Base-by-base conservation (phyloP, 2,329 filamentous ascomycete genomes). In the Cordyceps fumosorosea region DNA sequence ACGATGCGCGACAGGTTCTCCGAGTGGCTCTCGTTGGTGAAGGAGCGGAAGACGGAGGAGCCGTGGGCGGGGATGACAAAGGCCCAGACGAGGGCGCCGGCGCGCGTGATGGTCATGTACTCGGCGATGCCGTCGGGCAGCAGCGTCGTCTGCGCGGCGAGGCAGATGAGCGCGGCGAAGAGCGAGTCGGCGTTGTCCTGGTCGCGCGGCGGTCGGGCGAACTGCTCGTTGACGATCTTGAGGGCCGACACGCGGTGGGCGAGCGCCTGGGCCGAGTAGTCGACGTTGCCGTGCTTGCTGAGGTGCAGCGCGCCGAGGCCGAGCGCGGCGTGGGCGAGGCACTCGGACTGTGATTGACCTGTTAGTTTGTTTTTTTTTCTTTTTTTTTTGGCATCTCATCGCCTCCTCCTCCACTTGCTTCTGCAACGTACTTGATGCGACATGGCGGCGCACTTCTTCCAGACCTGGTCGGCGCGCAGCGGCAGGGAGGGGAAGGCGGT, bases 401-500 rank as follows among this genome's bases (percentile, higher is more conserved):
- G 16, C 18, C 40, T 12, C 16, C 16, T n/a, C 16, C 5, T n/a
- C 4, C 2, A n/a, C 6, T n/a, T 4, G 6, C n/a, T 44, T 34
- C 4, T 32, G 24, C 8, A 8, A 44, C 56, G 37, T 59, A 76
- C 74, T 16, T 65, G 59, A 64, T 77, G 72, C 5, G 73, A 73
- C 62, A 77, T 69, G 26, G 69, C 65, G 6, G 73, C 73, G 1
- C 72, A 72, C 37, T 71, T 66, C 37, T 64, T 67, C 75, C 75
- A 77, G 0, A 76, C 63, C 5, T 68, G 66, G 7, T 69, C 69
- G 1, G 69, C 70, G n/a, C 66, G 65, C 2, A 77, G 65, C 7
- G 75, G 75, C 10, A 76, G 59, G 1, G 74, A 72, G 0, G 74
- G 75, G 51, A 73, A 74, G 3, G 78, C 79, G 1, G 73, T 69